Evolutionary conservation across 2,329 filamentous ascomycete species (phyloP).

Genomic region (Beauveria varroae): DNA sequence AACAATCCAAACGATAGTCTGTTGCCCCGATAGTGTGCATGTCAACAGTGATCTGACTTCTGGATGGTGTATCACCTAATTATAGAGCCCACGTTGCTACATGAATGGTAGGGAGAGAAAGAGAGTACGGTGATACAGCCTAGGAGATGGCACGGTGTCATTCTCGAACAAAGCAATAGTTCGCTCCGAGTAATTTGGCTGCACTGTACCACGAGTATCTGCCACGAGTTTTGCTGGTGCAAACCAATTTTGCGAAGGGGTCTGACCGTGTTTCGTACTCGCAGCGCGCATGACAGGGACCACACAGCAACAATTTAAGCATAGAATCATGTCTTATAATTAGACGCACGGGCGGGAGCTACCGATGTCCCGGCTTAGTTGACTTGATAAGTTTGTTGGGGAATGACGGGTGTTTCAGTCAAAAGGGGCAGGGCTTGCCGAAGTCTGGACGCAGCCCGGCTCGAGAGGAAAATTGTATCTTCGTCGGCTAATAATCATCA

Average conservation of each 20-base stretch:
- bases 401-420: conserved; percentile 1
- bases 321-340: conserved; percentile 6
- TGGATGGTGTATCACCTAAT: background rate
- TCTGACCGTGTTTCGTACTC: background rate
- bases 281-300: background rate
- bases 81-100: background rate
- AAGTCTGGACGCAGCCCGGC: background rate
- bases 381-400: background rate
- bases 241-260: background rate
- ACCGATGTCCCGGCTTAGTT: background rate
- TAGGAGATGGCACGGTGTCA: background rate
- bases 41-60: background rate
- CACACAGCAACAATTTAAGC: background rate
- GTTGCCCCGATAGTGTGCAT: background rate
- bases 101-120: background rate
- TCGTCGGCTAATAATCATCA: background rate
- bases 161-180: background rate
- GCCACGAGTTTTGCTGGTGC: background rate
- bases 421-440: background rate
- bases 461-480: background rate
- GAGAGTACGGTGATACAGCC: background rate
- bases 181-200: background rate
- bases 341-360: background rate
- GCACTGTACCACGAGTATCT: background rate
- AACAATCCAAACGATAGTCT: background rate